Percentiles rank a stretch among this genome's conserved stretches.
phyloP scores from a whole-genome alignment of 805 yeast genomes.

The Pichia phayaonensis region DNA sequence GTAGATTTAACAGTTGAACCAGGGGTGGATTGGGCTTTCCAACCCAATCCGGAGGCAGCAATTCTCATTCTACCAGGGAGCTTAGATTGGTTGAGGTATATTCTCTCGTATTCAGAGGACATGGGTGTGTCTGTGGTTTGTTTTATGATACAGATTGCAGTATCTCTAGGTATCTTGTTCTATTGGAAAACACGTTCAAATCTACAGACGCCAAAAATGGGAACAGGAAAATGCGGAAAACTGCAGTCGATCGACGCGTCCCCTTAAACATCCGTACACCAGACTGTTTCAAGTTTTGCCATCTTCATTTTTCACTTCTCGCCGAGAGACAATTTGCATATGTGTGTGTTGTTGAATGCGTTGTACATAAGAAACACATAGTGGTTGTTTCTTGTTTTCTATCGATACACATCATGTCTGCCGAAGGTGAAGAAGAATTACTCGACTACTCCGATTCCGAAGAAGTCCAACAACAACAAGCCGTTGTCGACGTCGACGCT shows the following conservation, averaged over 20 bases:
- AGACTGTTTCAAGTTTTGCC: background rate
- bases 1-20: conserved; percentile 44
- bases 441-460: conserved; percentile 98
- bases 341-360: too few species aligned
- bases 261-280: background rate
- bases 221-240: background rate
- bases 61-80: conserved; percentile 84
- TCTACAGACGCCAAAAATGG: background rate
- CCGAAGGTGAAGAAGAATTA: conserved; percentile 98
- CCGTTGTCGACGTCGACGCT: conserved; percentile 36
- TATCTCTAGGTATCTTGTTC: background rate
- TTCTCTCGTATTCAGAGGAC: conserved; percentile 73
- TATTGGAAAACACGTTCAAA: background rate
- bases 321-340: too few species aligned
- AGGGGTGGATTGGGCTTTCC: conserved; percentile 53
- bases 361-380: too few species aligned
- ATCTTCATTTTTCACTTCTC: background rate
- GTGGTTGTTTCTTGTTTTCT: too few species aligned
- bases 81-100: conserved; percentile 81
- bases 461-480: conserved; percentile 53
- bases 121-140: conserved; percentile 4
- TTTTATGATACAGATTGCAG: too few species aligned
- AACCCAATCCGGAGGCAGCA: conserved; percentile 95
- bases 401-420: conserved; percentile 50
- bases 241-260: background rate